Evolutionary conservation across 1,139 yeast species (phyloP).

Genomic region (Pichia terricola): DNA sequence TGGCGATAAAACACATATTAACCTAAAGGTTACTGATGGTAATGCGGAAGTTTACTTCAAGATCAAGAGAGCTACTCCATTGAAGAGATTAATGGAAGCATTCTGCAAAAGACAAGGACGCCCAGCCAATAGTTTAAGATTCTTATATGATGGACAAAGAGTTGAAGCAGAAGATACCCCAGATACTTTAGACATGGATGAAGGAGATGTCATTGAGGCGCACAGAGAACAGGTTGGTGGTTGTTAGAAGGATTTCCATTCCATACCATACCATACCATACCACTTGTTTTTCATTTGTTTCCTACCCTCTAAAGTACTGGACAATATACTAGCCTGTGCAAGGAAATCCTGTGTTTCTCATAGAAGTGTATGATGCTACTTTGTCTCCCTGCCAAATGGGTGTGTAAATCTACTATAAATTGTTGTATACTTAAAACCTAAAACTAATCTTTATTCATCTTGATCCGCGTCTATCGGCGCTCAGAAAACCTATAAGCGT

Average conservation of each 20-base stretch:
- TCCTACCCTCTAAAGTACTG: no score
- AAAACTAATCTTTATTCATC: no score
- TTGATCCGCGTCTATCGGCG: no score
- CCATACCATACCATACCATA: neutral
- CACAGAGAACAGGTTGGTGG: slow-evolving; percentile 90
- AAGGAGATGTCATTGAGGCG: slow-evolving; percentile 96
- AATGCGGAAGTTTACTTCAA: slow-evolving; percentile 91
- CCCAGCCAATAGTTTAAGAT: slow-evolving; percentile 70
- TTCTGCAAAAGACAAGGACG: slow-evolving; percentile 98
- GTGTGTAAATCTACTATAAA: no score
- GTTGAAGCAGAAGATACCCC: slow-evolving; percentile 87
- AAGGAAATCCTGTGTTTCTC: no score
- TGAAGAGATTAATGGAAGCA: slow-evolving; percentile 94
- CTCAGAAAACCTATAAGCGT: no score
- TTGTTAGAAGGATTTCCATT: neutral
- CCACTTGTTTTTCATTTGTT: neutral
- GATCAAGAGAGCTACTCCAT: slow-evolving; percentile 85
- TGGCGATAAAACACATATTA: slow-evolving; percentile 54
- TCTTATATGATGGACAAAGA: slow-evolving; percentile 89
- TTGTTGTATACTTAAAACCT: no score
- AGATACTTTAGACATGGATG: slow-evolving; percentile 82
- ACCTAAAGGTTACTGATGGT: slow-evolving; percentile 89
- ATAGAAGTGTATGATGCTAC: no score
- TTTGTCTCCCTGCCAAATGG: no score
- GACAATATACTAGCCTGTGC: no score